Evolutionary conservation across 192 early-diverging fungal species (phyloP).

Genomic region (Podila epigama): DNA sequence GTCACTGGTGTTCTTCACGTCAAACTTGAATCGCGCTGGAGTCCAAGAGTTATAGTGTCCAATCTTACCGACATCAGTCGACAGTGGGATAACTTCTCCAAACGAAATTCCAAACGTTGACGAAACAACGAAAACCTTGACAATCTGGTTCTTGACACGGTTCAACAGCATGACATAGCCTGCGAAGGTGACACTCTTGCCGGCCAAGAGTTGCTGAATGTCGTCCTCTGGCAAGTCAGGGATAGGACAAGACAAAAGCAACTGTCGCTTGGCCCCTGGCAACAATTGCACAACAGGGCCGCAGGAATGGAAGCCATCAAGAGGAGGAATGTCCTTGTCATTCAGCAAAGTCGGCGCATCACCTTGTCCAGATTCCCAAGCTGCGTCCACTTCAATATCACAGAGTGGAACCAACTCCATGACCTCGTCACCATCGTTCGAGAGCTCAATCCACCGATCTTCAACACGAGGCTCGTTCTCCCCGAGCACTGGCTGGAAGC

Average conservation of each 20-base stretch:
- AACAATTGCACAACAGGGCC: constrained; percentile 56
- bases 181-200: constrained; percentile 58
- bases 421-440: constrained; percentile 60
- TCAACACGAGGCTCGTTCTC: constrained; percentile 21
- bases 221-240: constrained; percentile 53
- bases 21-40: constrained; percentile 64
- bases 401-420: constrained; percentile 61
- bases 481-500: constrained; percentile 32
- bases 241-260: constrained; percentile 60
- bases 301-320: constrained; percentile 41
- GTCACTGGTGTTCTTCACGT: constrained; percentile 69
- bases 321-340: not conserved
- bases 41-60: constrained; percentile 80
- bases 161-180: constrained; percentile 75
- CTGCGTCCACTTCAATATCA: constrained; percentile 50
- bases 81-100: constrained; percentile 53
- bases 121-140: constrained; percentile 68
- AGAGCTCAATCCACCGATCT: constrained; percentile 37
- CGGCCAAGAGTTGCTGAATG: constrained; percentile 47
- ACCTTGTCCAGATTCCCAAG: constrained; percentile 48
- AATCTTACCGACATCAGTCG: constrained; percentile 78
- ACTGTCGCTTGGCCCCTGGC: constrained; percentile 54
- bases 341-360: not conserved
- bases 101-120: constrained; percentile 68
- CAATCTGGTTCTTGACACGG: constrained; percentile 48